These are phyloP conservation scores for Bipolaris oryzae DNA, from an alignment of 2,329 filamentous ascomycete species.

Conservation along the genomic window DNA sequence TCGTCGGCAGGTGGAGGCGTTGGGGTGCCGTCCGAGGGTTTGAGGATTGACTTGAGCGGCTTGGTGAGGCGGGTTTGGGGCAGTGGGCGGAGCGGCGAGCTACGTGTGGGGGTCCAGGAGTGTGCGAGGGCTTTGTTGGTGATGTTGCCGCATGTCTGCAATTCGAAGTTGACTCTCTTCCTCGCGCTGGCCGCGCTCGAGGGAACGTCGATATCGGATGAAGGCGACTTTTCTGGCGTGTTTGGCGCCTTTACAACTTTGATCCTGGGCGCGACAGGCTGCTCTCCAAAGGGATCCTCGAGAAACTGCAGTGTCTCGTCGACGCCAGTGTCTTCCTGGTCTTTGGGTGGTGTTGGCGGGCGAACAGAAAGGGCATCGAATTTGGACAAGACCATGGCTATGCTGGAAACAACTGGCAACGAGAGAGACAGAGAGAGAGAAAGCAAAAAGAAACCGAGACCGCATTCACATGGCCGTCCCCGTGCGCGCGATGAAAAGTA, in stretches of 20 bases:
- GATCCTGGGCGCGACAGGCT: constrained; percentile 32
- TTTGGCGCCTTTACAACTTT: constrained; percentile 33
- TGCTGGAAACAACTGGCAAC: constrained; percentile 34
- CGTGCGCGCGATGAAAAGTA: constrained; percentile 15
- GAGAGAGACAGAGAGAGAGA: constrained; percentile 26
- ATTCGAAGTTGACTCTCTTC: constrained; percentile 65
- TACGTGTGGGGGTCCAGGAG: constrained; percentile 43
- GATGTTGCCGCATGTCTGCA: constrained; percentile 64
- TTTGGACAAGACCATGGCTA: constrained; percentile 50
- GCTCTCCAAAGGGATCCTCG: constrained; percentile 49
- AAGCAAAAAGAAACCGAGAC: constrained; percentile 23
- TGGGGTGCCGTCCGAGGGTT: constrained; percentile 61
- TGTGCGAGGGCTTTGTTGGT: constrained; percentile 49
- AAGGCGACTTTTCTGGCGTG: constrained; percentile 53
- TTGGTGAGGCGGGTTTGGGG: constrained; percentile 59
- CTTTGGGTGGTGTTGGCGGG: constrained; percentile 63
- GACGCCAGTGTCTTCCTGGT: constrained; percentile 44
- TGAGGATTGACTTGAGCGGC: constrained; percentile 79
- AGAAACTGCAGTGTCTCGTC: constrained; percentile 53
- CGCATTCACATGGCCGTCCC: constrained; percentile 36
- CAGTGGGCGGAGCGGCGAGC: constrained; percentile 54
- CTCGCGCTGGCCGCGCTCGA: constrained; percentile 44
- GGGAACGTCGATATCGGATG: constrained; percentile 47
- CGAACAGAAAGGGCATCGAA: constrained; percentile 58
- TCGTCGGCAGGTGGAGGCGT: constrained; percentile 47